Conservation (phyloP, 2,329 filamentous ascomycete species). For the Emydomyces testavorans region DNA sequence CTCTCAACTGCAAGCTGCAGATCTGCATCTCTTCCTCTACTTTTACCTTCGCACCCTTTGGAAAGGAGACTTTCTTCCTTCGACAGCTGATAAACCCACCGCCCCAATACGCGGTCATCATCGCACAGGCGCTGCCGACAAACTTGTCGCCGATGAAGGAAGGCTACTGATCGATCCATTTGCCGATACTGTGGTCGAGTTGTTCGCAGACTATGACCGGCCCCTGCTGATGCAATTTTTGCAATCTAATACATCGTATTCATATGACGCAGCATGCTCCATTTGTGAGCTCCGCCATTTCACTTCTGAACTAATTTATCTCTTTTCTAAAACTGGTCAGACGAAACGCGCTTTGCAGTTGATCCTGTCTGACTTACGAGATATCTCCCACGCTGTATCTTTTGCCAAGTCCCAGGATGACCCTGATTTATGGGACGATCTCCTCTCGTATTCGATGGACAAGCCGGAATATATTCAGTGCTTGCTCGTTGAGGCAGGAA, state of each 20-base stretch:
- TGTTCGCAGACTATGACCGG: constrained; percentile 78
- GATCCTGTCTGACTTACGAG: constrained; percentile 84
- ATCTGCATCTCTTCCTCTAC: constrained; percentile 65
- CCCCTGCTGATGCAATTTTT: constrained; percentile 75
- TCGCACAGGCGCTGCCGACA: constrained; percentile 34
- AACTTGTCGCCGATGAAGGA: constrained; percentile 45
- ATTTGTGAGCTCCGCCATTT: constrained; percentile 72
- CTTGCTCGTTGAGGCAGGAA: constrained; percentile 85
- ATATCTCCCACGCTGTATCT: constrained; percentile 83
- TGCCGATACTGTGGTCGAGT: constrained; percentile 70
- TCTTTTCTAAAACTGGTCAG: constrained; percentile 89
- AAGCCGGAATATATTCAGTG: constrained; percentile 90
- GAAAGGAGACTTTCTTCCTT: constrained; percentile 55
- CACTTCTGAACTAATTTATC: constrained; percentile 85
- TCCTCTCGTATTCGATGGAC: constrained; percentile 94
- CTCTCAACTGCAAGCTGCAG: constrained; percentile 57
- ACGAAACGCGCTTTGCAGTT: constrained; percentile 83
- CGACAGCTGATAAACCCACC: constrained; percentile 26
- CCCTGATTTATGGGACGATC: constrained; percentile 84
- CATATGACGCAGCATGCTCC: constrained; percentile 59
- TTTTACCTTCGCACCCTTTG: constrained; percentile 86
- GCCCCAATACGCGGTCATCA: constrained; percentile 26
- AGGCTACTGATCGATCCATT: constrained; percentile 69
- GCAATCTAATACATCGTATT: constrained; percentile 71
- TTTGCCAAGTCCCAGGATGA: constrained; percentile 93